Evolutionary conservation across 495 filamentous ascomycete species (phyloP), one percentile per base, ranked within the genome.

Genomic region (Aspergillus funiculosus): DNA sequence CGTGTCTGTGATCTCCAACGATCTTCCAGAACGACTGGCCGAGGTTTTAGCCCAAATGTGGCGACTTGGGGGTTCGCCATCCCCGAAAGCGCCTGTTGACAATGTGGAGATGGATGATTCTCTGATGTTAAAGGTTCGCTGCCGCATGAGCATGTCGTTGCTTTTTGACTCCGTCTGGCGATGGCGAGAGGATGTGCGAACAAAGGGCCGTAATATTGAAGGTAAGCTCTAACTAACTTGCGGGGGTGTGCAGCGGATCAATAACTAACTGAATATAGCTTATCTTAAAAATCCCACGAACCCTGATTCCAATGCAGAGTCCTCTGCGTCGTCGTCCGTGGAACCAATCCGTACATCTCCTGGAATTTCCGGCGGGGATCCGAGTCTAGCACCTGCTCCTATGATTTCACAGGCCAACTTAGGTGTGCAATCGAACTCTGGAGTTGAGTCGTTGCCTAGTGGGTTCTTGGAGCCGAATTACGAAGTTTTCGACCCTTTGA

Each of bases 111-210:
- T 78, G 9, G 87, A 94, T 58, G 84, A 86, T 41, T 72, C 69
- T 26, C 60, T 96, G 37, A 81, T 89, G 64, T 71, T 96, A 11
- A 90, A 88, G 62, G 87, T 95, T 4, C 79, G 87, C 43, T 92
- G 87, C 57, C 78, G 89, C 7, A 89, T 91, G 78, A 94, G 87
- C 62, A 90, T 96, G 85, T 91, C 86, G 53, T 72, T 94, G 5
- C 85, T 96, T 2, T 95, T 84, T 60, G 89, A 96, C 65, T 88
- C 84, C 3, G 87, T 94, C 18, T 94, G 88, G 88, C 81, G 88
- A 42, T 96, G 89, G 89, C 75, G 89, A 46, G 87, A 94, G 57
- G 85, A 89, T 61, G 85, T 85, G 50, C 83, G 89, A 57, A 81
- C 84, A 27, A 81, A 85, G 61, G 86, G 81, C 6, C 75, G 86